Conservation (phyloP, 2,329 filamentous ascomycete genomes). For the Scleromitrula shiraiana region DNA sequence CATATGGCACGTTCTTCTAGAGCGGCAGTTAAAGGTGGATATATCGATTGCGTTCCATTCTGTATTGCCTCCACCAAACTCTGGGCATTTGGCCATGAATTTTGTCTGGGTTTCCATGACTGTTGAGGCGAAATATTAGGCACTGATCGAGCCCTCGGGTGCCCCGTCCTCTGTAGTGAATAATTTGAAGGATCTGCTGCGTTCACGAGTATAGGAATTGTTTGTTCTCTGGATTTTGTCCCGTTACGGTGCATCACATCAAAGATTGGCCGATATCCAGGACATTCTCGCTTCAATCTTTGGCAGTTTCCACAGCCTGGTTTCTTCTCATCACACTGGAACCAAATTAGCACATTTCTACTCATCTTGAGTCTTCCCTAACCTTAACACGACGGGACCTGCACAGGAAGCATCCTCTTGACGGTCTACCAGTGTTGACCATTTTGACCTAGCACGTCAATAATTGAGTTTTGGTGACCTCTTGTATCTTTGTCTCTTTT, state of each 20-base stretch:
- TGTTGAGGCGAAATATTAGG: not conserved
- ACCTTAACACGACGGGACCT: conserved; percentile 16
- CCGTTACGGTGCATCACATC: conserved; percentile 4
- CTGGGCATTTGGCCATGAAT: not conserved
- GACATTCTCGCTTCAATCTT: conserved; percentile 6
- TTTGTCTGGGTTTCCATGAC: not conserved
- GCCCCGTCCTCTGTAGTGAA: not conserved
- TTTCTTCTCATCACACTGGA: conserved; percentile 13
- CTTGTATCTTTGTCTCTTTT: not conserved
- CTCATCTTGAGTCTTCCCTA: not conserved
- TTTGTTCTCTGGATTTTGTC: not conserved
- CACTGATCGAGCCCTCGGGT: not conserved
- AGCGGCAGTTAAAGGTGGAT: conserved; percentile 1
- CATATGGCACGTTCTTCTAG: conserved; percentile 8
- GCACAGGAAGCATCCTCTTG: conserved; percentile 13
- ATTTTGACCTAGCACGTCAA: not conserved
- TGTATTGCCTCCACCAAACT: conserved; percentile 2
- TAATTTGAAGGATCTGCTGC: not conserved
- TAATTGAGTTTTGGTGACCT: not conserved
- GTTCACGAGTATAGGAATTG: not conserved
- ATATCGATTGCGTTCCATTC: not conserved
- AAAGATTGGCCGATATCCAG: conserved; percentile 5
- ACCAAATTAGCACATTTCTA: not conserved
- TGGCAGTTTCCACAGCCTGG: conserved; percentile 18
- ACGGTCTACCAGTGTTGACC: conserved; percentile 10